Base-by-base conservation (phyloP, 2,329 filamentous ascomycete genomes). In the Aspergillus sp. region DNA sequence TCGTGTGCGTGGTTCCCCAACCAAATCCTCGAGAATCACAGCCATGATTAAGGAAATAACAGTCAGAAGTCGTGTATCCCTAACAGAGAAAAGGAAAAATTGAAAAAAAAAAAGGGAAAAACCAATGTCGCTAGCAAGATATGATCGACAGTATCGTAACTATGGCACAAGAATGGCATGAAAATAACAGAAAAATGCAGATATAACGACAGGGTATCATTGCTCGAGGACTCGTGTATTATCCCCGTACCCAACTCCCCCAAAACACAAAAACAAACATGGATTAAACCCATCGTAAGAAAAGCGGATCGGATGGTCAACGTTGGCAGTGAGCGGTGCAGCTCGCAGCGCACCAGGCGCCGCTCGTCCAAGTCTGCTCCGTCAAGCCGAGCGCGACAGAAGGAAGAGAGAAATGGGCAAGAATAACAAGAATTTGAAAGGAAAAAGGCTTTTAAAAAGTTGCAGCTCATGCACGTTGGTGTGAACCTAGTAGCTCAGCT, bases 401-500 rank as follows among this genome's bases (percentile, higher is more conserved):
- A 42, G 16, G 40, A 41, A 62, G 50, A 56, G 40, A 47, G 16
- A 20, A 44, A 36, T 24, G 36, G 43, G 45, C 46, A 55, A 52
- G 38, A 46, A 42, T 33, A 55, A 30, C 45, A 48, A 49, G 49
- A 17, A 47, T 32, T 14, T 4, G 16, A 17, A 17, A 14, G 16
- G 9, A 36, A 24, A 43, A 42, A 50, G 14, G 36, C 36, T n/a
- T 35, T 16, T 45, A 26, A 7, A 4, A 36, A n/a, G 40, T 22
- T 11, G 35, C 16, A 11, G 35, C 35, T 38, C 35, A 8, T 38
- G 16, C 13, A n/a, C 26, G 19, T 19, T 14, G 19, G 22, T 5
- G 79, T 74, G 32, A 72, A 73, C 30, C 76, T 75, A 60, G 73
- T 75, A 67, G 75, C 74, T 81, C 75, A 84, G 65, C 79, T 80